Conservation (phyloP, 192 early-diverging fungal genomes). For the Paraglomus brasilianum region DNA sequence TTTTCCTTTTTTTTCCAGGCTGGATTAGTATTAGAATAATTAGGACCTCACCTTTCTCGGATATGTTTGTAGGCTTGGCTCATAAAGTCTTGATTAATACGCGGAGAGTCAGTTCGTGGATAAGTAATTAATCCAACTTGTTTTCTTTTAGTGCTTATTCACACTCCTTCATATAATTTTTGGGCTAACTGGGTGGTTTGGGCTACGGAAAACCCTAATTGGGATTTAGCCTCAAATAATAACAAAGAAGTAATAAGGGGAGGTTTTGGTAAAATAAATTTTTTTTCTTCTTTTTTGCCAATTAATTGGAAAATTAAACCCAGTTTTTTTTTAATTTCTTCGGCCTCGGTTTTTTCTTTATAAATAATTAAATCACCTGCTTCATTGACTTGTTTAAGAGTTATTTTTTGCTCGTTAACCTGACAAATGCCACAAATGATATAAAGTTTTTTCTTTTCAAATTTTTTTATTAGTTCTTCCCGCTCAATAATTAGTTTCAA, state of each 20-base stretch:
- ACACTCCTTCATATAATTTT: slow-evolving; percentile 13
- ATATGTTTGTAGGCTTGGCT: slow-evolving; percentile 9
- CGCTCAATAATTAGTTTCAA: slow-evolving; percentile 19
- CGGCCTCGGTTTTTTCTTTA: slow-evolving; percentile 14
- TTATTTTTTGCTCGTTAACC: slow-evolving; percentile 9
- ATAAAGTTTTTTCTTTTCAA: slow-evolving; percentile 20
- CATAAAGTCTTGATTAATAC: slow-evolving; percentile 14
- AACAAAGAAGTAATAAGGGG: slow-evolving; percentile 12
- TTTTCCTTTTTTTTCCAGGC: slow-evolving; percentile 20
- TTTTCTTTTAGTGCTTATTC: slow-evolving; percentile 16
- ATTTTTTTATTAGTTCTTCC: slow-evolving; percentile 8
- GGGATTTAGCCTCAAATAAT: slow-evolving; percentile 16
- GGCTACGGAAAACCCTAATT: slow-evolving; percentile 13
- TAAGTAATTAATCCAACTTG: slow-evolving; percentile 19
- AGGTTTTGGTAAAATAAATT: slow-evolving; percentile 7
- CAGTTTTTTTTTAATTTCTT: slow-evolving; percentile 9
- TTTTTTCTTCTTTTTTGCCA: slow-evolving; percentile 9
- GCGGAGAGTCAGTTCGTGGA: slow-evolving; percentile 2
- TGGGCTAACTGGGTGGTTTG: slow-evolving; percentile 20
- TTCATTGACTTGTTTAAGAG: neutral
- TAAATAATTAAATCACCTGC: slow-evolving; percentile 14
- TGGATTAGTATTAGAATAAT: slow-evolving; percentile 12
- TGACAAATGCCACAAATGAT: slow-evolving; percentile 24
- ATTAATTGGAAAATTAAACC: slow-evolving; percentile 13
- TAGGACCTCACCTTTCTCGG: slow-evolving; percentile 1